Evolutionary conservation across 805 yeast genomes (phyloP), one percentile per base, ranked within the genome.

Genomic region (Metschnikowia bowlesiae): DNA sequence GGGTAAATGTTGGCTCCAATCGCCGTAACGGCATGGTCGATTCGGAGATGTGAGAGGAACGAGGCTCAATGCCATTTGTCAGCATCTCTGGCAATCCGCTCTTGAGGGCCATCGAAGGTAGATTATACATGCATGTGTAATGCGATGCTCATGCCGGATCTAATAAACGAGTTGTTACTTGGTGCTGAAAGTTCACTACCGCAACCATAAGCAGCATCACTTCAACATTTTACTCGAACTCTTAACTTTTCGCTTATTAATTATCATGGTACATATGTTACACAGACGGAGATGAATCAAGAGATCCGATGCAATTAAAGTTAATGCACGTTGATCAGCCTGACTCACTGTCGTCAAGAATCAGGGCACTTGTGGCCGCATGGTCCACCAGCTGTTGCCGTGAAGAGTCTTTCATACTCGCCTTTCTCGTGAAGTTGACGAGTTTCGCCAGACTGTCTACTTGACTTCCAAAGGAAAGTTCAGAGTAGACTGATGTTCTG

Each of bases 361-460:
- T 67, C 52, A 63, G 68, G 6, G 70, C 77, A 4, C 63, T 52
- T 51, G 70, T 66, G 11, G 69, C 77, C 10, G 59, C 47, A 37
- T 62, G 63, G 38, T 62, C 60, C 18, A 63, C 55, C 42, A 61
- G 58, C 16, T 66, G 67, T 39, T 65, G 69, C 43, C 69, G 66
- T 1, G 75, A 66, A n/a, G 73, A 66, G 47, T 73, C 73, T 50
- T 70, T 62, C 51, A 73, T 62, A 51, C 76, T 68, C 8, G 73
- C 74, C 54, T 70, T 70, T 54, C 79, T 63, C 4, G 78, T 74
- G 52, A 77, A 76, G 44, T 76, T 75, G 38, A 77, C 79, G 48
- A 76, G 63, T 58, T 77, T 76, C 10, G 78, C 78, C 41, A 65
- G 65, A 32, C 56, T 45, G 28, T 33, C 47, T 16, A 33, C 47